Percentiles rank a stretch among this genome's conserved stretches.
These are phyloP conservation scores for Aspergillus versicolor DNA, from an alignment of 2,329 filamentous ascomycete genomes.

Conservation along the genomic window DNA sequence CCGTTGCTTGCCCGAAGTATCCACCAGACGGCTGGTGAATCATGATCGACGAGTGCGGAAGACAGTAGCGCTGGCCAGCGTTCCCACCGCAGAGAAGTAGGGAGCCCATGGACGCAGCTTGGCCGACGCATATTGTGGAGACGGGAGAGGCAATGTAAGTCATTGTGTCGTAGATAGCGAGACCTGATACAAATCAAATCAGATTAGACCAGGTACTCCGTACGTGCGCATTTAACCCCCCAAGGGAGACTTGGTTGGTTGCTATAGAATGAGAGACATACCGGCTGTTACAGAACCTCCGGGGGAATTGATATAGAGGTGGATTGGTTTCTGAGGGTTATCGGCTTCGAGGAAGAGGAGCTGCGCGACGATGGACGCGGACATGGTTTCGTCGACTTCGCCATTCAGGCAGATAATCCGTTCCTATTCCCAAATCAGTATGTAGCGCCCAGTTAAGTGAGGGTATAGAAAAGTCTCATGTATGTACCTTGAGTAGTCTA, in stretches of 20 bases:
- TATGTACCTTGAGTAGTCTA: constrained; percentile 67
- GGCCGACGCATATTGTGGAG: constrained; percentile 90
- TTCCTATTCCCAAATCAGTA: constrained; percentile 61
- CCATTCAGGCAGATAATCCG: constrained; percentile 94
- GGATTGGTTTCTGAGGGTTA: constrained; percentile 89
- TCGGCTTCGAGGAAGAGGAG: constrained; percentile 98
- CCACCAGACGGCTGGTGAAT: constrained; percentile 90
- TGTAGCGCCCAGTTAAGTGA: constrained; percentile 16
- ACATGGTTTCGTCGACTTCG: constrained; percentile 83
- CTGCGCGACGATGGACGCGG: constrained; percentile 92
- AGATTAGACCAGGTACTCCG: neutral
- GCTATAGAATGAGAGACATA: constrained; percentile 25
- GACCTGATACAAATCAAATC: constrained; percentile 23
- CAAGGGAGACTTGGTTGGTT: neutral
- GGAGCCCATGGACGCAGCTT: constrained; percentile 93
- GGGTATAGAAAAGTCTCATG: neutral
- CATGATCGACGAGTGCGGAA: constrained; percentile 96
- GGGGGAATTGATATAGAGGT: constrained; percentile 96
- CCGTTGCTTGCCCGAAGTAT: constrained; percentile 65
- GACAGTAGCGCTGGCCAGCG: constrained; percentile 77
- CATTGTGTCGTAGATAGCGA: constrained; percentile 98
- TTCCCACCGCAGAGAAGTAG: constrained; percentile 84
- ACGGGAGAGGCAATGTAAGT: constrained; percentile 91
- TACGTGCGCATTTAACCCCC: no score
- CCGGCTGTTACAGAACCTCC: constrained; percentile 87